Evolutionary conservation across 1,284 basidiomycete genomes (phyloP), one percentile per base, ranked within the genome.

Genomic region (Puccinia polysora): DNA sequence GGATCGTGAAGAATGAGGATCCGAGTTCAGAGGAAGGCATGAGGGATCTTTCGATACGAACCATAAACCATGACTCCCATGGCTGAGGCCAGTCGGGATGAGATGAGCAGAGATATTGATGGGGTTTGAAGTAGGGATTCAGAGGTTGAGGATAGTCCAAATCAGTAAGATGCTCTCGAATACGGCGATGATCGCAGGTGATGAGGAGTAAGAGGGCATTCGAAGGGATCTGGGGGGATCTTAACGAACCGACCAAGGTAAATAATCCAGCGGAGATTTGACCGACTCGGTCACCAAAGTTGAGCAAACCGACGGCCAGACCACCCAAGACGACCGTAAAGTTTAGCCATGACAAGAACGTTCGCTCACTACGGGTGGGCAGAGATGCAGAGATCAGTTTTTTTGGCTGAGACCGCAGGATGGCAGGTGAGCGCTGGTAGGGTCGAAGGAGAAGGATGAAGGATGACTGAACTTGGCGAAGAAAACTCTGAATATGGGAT

Each of bases 251-350:
- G n/a, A 70, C 67, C 6, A 70, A 32, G 32, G 67, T 70, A 15
- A 70, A 70, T 45, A 70, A 43, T 4, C 55, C 56, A 47, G 67
- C 67, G 5, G 67, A 70, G 55, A 70, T 70, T 34, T 60, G 67
- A 20, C 67, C 67, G 30, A 70, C 56, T 15, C 67, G 55, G 56
- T 97, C 93, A 74, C 93, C 93, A 82, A 97, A 97, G 81, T 96
- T 97, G 76, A 97, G 84, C 74, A 97, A 82, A n/a, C 94, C 94
- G n/a, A 97, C 91, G 0, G 92, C 89, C 53, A 97, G 85, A 74
- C 93, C 83, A 53, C 93, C 93, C 15, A 96, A 86, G 73, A 96
- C 90, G 80, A 97, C 91, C 40, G 92, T 91, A 80, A 94, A 78
- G 69, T 78, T 78, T 55, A 78, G 75, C 93, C 93, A 96, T 85